Conservation (phyloP, 768 basidiomycete species). For the Chiua virens region DNA sequence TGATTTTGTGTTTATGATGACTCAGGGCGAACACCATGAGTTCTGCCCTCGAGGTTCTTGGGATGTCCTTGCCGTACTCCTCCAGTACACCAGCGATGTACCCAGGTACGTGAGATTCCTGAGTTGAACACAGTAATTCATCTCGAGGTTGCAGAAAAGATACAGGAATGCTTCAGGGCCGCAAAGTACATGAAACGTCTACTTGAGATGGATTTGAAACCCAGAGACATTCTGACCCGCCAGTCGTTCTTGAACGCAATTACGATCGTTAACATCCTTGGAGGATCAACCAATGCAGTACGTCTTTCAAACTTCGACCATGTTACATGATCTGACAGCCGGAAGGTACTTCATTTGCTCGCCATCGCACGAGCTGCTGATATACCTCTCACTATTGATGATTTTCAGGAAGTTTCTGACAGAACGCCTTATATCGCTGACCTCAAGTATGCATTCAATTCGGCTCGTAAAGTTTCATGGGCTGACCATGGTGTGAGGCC, state of each 20-base stretch:
- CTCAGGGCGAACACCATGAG: conserved; percentile 85
- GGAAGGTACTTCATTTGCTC: conserved; percentile 75
- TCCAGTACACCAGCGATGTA: conserved; percentile 69
- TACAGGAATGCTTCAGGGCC: conserved; percentile 78
- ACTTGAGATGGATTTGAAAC: conserved; percentile 78
- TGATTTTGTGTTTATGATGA: not conserved
- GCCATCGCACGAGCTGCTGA: conserved; percentile 86
- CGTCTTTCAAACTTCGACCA: conserved; percentile 20
- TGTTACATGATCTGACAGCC: conserved; percentile 4
- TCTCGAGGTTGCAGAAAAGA: conserved; percentile 53
- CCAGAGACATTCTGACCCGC: conserved; percentile 71
- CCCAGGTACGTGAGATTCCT: conserved; percentile 45
- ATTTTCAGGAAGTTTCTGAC: conserved; percentile 80
- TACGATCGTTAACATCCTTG: conserved; percentile 72
- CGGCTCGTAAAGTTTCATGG: not conserved
- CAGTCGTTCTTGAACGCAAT: conserved; percentile 83
- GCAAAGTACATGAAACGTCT: conserved; percentile 74
- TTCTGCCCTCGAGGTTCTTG: conserved; percentile 78
- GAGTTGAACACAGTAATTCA: not conserved
- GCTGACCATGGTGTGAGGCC: conserved; percentile 45
- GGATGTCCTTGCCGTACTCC: conserved; percentile 84
- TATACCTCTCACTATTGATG: conserved; percentile 72
- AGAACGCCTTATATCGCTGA: conserved; percentile 85
- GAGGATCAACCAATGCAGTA: conserved; percentile 88
- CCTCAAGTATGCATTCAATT: conserved; percentile 52